A percentile compares a stretch with the other conserved stretches of the same genome.
These are phyloP conservation scores for Colletotrichum incanum DNA, from an alignment of 2,329 filamentous ascomycete genomes.

Conservation along the genomic window DNA sequence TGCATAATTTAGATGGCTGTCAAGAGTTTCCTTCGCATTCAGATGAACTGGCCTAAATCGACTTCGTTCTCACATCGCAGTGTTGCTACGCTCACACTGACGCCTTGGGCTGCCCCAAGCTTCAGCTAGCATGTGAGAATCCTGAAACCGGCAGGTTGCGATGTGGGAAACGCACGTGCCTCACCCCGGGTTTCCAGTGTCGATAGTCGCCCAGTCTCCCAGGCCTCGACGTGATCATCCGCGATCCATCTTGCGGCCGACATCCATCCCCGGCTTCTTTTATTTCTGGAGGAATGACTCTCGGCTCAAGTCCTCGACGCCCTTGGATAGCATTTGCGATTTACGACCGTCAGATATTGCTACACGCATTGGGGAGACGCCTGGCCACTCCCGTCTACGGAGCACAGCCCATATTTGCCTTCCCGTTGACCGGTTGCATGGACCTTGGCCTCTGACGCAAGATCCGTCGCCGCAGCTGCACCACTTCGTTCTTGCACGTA, in stretches of 20 bases:
- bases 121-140: slow-evolving; percentile 36
- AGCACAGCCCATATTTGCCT: slow-evolving; percentile 29
- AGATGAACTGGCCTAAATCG: background rate
- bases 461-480: slow-evolving; percentile 29
- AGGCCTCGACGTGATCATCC: slow-evolving; percentile 18
- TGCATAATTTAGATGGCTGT: background rate
- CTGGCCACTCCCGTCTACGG: slow-evolving; percentile 3
- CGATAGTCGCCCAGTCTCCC: slow-evolving; percentile 13
- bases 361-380: slow-evolving; percentile 1
- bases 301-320: background rate
- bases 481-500: slow-evolving; percentile 30
- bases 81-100: slow-evolving; percentile 10
- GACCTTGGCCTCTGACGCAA: slow-evolving; percentile 42
- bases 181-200: slow-evolving; percentile 28
- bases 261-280: slow-evolving; percentile 10
- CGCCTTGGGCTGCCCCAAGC: background rate
- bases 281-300: slow-evolving; percentile 9
- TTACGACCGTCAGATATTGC: background rate
- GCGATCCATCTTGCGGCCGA: slow-evolving; percentile 11
- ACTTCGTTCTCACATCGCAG: background rate
- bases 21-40: background rate
- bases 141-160: slow-evolving; percentile 36
- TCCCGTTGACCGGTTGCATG: slow-evolving; percentile 37
- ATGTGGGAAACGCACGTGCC: slow-evolving; percentile 37
- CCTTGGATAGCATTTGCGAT: background rate